These are phyloP conservation scores for Aspergillus olivimuriae DNA, from an alignment of 495 filamentous ascomycete genomes.

Conservation along the genomic window DNA sequence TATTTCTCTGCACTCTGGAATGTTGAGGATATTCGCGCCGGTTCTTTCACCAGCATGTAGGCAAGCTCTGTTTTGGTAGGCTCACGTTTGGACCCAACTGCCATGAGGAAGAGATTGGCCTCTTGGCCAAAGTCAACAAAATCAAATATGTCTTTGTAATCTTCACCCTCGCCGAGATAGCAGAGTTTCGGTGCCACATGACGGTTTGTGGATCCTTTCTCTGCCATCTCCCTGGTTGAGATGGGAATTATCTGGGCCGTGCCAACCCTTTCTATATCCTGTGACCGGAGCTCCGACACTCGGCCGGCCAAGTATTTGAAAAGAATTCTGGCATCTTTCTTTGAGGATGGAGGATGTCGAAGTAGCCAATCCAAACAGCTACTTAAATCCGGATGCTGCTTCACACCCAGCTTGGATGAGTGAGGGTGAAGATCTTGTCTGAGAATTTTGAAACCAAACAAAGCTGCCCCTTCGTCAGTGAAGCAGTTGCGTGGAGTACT, in stretches of 20 bases:
- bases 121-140: conserved; percentile 89
- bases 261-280: conserved; percentile 51
- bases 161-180: conserved; percentile 69
- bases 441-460: conserved; percentile 76
- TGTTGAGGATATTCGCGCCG: conserved; percentile 67
- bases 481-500: conserved; percentile 74
- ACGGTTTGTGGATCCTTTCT: conserved; percentile 30
- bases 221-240: conserved; percentile 26
- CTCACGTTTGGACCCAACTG: conserved; percentile 82
- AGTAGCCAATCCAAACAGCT: conserved; percentile 67
- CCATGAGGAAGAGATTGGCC: conserved; percentile 81
- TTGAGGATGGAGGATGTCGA: conserved; percentile 59
- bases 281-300: conserved; percentile 60
- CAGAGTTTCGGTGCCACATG: conserved; percentile 59
- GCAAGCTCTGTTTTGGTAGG: conserved; percentile 83
- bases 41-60: conserved; percentile 67
- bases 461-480: conserved; percentile 65
- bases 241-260: conserved; percentile 68
- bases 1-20: conserved; percentile 81
- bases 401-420: conserved; percentile 77
- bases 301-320: conserved; percentile 81
- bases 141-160: conserved; percentile 87
- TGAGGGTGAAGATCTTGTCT: conserved; percentile 65
- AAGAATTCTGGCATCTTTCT: conserved; percentile 55
- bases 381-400: conserved; percentile 65